These are phyloP conservation scores for Xylaria multiplex DNA, from an alignment of 2,329 filamentous ascomycete genomes.

Conservation along the genomic window DNA sequence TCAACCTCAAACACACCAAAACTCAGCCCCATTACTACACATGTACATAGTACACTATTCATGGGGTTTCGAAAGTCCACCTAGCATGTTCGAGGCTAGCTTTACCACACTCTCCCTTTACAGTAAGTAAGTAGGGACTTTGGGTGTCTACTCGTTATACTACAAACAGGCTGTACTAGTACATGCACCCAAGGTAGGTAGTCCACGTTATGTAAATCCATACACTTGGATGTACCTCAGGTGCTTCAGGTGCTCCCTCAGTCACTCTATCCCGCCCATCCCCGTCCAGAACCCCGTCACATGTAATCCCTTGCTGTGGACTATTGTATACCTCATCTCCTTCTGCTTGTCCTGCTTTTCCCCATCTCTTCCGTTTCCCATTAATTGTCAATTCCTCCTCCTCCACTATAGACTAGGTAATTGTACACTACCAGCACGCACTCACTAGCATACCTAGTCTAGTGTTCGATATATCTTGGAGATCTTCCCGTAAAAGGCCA, in stretches of 20 bases:
- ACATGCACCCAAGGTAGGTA: too few relatives aligned
- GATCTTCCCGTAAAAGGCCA: not conserved
- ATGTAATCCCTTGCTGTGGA: not conserved
- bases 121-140: too few relatives aligned
- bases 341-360: not conserved
- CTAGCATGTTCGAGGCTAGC: slow-evolving; percentile 10
- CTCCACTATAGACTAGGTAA: too few relatives aligned
- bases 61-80: slow-evolving; percentile 4
- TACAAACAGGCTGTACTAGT: not conserved
- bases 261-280: too few relatives aligned
- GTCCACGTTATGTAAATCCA: too few relatives aligned
- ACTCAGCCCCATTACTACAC: slow-evolving; percentile 1
- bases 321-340: not conserved
- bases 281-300: too few relatives aligned
- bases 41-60: not conserved
- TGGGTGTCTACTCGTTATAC: not conserved
- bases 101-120: not conserved
- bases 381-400: not conserved
- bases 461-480: not conserved
- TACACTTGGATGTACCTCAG: too few relatives aligned
- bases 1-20: not conserved
- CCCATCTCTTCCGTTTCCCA: slow-evolving; percentile 6
- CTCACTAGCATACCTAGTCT: too few relatives aligned
- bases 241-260: too few relatives aligned
- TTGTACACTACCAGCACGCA: too few relatives aligned